phyloP scores from a whole-genome alignment of 2,329 filamentous ascomycete genomes.

The Bipolaris oryzae region DNA sequence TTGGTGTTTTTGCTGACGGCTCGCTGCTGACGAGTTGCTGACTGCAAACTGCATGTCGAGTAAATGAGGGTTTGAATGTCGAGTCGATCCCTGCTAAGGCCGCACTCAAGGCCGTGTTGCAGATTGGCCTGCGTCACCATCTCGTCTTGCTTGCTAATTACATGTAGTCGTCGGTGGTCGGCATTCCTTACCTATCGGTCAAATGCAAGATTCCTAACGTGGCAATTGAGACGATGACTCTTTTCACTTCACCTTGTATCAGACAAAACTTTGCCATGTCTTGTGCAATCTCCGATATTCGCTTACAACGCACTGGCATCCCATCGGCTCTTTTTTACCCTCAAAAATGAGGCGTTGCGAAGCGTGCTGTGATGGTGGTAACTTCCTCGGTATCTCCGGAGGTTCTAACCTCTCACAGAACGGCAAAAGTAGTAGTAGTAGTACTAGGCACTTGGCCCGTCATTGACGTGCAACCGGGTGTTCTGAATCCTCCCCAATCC shows the following conservation, averaged over 20 bases:
- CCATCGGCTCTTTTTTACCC: not conserved
- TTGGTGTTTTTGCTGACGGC: not conserved
- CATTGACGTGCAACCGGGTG: constrained; percentile 5
- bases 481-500: constrained; percentile 3
- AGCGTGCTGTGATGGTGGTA: constrained; percentile 7
- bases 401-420: constrained; percentile 14
- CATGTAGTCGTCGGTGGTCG: not conserved
- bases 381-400: constrained; percentile 17
- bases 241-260: not conserved
- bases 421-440: constrained; percentile 11
- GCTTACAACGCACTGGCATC: constrained; percentile 3
- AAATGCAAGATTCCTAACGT: constrained; percentile 1
- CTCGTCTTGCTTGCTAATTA: not conserved
- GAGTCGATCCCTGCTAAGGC: not conserved
- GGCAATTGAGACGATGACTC: not conserved
- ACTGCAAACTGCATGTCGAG: not conserved
- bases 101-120: constrained; percentile 3
- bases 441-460: constrained; percentile 5
- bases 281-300: not conserved
- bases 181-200: constrained; percentile 6
- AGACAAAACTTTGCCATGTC: not conserved
- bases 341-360: constrained; percentile 3
- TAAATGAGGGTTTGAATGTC: not conserved
- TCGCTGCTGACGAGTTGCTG: not conserved
- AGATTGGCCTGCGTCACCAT: constrained; percentile 5